A percentile compares a stretch with the other conserved stretches of the same genome.
Evolutionary conservation across 2,329 filamentous ascomycete species (phyloP).

Genomic region (Ophiostoma pallidulum): DNA sequence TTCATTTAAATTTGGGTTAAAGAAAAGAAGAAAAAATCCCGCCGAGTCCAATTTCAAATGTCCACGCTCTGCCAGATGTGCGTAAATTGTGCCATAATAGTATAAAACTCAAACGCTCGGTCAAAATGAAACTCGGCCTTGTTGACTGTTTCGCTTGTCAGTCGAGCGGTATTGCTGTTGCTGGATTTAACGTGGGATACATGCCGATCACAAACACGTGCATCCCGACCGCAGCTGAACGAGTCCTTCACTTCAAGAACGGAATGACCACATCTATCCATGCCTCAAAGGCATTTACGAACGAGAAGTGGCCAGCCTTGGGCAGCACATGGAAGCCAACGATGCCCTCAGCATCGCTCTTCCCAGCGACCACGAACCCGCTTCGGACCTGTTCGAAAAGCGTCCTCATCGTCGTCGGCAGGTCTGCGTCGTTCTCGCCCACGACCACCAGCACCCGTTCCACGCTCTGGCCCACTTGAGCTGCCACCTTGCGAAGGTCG

Average conservation of each 20-base stretch:
- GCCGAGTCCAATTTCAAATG: too few species aligned
- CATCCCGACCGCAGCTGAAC: too few species aligned
- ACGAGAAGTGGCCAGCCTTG: constrained; percentile 30
- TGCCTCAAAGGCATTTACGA: constrained; percentile 28
- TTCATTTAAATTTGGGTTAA: too few species aligned
- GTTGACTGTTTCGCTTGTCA: too few species aligned
- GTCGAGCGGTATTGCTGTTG: too few species aligned
- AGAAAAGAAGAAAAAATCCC: too few species aligned
- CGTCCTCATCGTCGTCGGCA: constrained; percentile 29
- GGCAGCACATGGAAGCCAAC: constrained; percentile 28
- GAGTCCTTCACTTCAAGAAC: constrained; percentile 15
- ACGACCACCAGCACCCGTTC: constrained; percentile 30
- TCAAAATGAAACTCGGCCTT: too few species aligned
- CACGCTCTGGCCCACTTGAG: constrained; percentile 25
- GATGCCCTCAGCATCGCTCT: constrained; percentile 12
- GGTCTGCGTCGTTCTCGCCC: constrained; percentile 32
- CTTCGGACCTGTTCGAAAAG: constrained; percentile 29
- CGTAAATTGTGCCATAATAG: too few species aligned
- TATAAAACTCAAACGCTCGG: too few species aligned
- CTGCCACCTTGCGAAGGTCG: constrained; percentile 27
- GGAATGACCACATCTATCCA: constrained; percentile 22
- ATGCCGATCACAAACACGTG: too few species aligned
- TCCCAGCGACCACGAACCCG: constrained; percentile 22
- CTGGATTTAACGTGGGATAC: too few species aligned
- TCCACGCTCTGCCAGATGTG: too few species aligned